Percentiles rank a stretch among this genome's conserved stretches.
phyloP scores from a whole-genome alignment of 352 stramenopile genomes.

The Phytophthora chlamydospora region DNA sequence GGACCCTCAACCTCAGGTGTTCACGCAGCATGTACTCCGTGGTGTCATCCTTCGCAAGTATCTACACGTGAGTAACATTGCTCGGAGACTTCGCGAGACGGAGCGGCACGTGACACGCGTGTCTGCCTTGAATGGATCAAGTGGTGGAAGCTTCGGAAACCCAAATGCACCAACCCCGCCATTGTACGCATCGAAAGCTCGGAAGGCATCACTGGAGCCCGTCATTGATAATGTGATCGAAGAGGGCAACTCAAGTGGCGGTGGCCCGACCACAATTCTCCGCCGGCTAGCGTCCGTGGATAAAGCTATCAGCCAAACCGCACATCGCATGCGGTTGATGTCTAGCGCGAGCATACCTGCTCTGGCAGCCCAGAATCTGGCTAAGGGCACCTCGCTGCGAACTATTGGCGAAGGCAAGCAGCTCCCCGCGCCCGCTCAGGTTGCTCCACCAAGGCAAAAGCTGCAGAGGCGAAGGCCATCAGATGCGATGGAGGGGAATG shows the following conservation, averaged over 20 bases:
- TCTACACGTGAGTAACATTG: conserved; percentile 65
- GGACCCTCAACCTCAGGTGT: conserved; percentile 40
- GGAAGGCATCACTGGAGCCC: conserved; percentile 22
- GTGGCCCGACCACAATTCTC: conserved; percentile 32
- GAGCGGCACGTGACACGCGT: conserved; percentile 54
- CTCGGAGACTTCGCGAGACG: conserved; percentile 67
- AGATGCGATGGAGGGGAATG: conserved; percentile 17
- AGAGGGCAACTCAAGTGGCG: neutral
- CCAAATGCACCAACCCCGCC: neutral
- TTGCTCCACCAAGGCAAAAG: conserved; percentile 14
- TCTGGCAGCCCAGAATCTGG: conserved; percentile 12
- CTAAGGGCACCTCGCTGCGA: conserved; percentile 47
- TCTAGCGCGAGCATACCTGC: conserved; percentile 37
- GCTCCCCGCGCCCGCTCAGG: conserved; percentile 2
- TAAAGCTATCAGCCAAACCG: conserved; percentile 68
- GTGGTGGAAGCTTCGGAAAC: conserved; percentile 17
- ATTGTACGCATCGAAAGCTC: conserved; percentile 4
- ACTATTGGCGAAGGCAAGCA: conserved; percentile 43
- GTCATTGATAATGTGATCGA: conserved; percentile 15
- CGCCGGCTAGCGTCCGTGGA: conserved; percentile 61
- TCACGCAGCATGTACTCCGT: conserved; percentile 63
- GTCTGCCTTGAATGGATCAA: conserved; percentile 24
- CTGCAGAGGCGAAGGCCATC: conserved; percentile 10
- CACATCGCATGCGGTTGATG: conserved; percentile 59
- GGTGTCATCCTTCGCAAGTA: conserved; percentile 74